A percentile compares a stretch with the other conserved stretches of the same genome.
These are phyloP conservation scores for Debaryomycetaceae sp. DNA, from an alignment of 1,139 yeast genomes.

Conservation along the genomic window DNA sequence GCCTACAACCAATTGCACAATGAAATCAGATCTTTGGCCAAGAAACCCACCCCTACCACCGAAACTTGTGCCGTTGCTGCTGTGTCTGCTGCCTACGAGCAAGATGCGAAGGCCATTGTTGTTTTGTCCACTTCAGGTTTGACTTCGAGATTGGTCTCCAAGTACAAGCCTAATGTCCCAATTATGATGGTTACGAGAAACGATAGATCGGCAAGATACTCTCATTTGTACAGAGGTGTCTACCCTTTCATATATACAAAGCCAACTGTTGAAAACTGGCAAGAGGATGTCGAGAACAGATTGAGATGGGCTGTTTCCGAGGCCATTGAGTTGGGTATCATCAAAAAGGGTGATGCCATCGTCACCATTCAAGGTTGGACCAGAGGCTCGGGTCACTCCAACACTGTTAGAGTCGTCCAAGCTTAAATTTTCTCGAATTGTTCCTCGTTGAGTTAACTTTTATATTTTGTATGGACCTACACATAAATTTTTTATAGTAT, in stretches of 20 bases:
- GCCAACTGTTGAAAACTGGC: constrained; percentile 80
- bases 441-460: background rate
- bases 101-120: constrained; percentile 93
- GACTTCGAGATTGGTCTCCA: constrained; percentile 93
- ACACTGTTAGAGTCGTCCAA: constrained; percentile 81
- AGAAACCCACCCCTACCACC: constrained; percentile 87
- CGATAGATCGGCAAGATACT: constrained; percentile 86
- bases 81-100: constrained; percentile 94
- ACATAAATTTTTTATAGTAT: background rate
- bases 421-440: constrained; percentile 26
- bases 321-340: constrained; percentile 84
- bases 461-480: background rate
- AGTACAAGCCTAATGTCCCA: constrained; percentile 97
- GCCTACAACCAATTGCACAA: constrained; percentile 85
- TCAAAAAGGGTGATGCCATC: constrained; percentile 83
- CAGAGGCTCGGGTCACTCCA: constrained; percentile 97
- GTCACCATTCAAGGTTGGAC: constrained; percentile 99
- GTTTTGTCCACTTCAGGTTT: constrained; percentile 93
- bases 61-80: constrained; percentile 98
- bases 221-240: constrained; percentile 97
- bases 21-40: constrained; percentile 82
- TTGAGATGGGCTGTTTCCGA: constrained; percentile 90
- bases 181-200: constrained; percentile 98
- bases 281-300: constrained; percentile 93
- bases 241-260: constrained; percentile 87